A percentile compares a stretch with the other conserved stretches of the same genome.
phyloP scores from a whole-genome alignment of 1,139 yeast species.

The Kazachstania sp. region DNA sequence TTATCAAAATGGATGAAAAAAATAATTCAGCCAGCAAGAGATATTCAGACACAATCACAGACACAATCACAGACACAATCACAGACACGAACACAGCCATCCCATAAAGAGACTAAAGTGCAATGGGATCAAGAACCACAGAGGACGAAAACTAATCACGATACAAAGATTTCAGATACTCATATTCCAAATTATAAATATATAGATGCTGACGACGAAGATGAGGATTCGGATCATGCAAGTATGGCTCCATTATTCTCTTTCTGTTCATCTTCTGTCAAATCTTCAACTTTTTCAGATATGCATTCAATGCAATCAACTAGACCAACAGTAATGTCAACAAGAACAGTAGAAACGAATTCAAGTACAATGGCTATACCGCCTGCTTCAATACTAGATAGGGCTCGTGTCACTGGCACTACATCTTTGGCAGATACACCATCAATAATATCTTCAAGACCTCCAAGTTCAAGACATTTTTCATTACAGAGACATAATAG shows the following conservation, averaged over 20 bases:
- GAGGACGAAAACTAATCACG: slow-evolving; percentile 2
- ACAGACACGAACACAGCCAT: not conserved
- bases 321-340: slow-evolving; percentile 35
- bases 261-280: slow-evolving; percentile 38
- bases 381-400: slow-evolving; percentile 53
- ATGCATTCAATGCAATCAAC: slow-evolving; percentile 33
- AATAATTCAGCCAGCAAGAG: slow-evolving; percentile 24
- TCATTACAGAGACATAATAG: slow-evolving; percentile 19
- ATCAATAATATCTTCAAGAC: slow-evolving; percentile 10
- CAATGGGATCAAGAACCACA: slow-evolving; percentile 19
- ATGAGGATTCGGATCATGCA: slow-evolving; percentile 30
- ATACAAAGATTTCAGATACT: not conserved
- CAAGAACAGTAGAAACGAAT: slow-evolving; percentile 48
- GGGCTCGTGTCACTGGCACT: slow-evolving; percentile 30
- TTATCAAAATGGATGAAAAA: slow-evolving; percentile 28
- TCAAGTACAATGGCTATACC: slow-evolving; percentile 57
- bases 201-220: not conserved
- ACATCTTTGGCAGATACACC: not conserved
- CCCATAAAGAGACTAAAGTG: slow-evolving; percentile 1
- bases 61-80: not conserved
- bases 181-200: not conserved
- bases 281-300: slow-evolving; percentile 34
- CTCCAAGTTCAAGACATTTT: slow-evolving; percentile 19
- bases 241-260: slow-evolving; percentile 49
- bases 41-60: not conserved